Evolutionary conservation across 2,329 filamentous ascomycete genomes (phyloP), one percentile per base, ranked within the genome.

Genomic region (Aureobasidium zeae): DNA sequence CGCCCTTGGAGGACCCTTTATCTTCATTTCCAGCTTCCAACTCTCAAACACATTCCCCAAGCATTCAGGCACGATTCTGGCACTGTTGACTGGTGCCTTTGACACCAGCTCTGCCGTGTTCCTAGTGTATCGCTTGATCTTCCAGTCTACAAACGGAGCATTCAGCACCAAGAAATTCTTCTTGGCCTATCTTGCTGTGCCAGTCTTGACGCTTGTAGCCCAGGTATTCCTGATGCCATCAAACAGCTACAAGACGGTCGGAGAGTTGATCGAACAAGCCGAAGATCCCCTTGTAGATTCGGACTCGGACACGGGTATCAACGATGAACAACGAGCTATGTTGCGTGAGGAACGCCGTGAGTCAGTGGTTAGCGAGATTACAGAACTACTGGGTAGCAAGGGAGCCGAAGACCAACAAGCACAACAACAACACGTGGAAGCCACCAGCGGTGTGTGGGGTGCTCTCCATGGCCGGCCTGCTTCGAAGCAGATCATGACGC

Each of bases 381-480:
- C 84, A 29, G 73, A 76, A 32, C 71, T 94, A 2, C 69, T 94
- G 0, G 83, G 85, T 15, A 74, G 76, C 4, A 73, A 73, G 37
- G 65, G 73, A 25, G 79, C 74, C 17, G 72, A 78, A 44, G 69
- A 77, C 50, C 81, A 86, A 49, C 72, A 74, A 4, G 68, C 74
- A 49, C 54, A 62, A 38, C 83, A 89, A 61, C 81, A 84, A 57
- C 70, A 73, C 53, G 82, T 81, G 57, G 81, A 83, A 49, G 70
- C 75, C 38, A 74, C 72, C 8, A 83, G 79, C 13, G 86, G 86
- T 4, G 83, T 94, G 24, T 94, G 86, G 83, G 88, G 88, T 19
- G 81, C 82, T 16, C 75, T 94, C 63, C 88, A 94, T 57, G 78
- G 79, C 38, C 70, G 72, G 51, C 76, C 81, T 0, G 83, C 84